Evolutionary conservation across 23 red algal genomes (phyloP).

Genomic region (Gracilaria gracilis): DNA sequence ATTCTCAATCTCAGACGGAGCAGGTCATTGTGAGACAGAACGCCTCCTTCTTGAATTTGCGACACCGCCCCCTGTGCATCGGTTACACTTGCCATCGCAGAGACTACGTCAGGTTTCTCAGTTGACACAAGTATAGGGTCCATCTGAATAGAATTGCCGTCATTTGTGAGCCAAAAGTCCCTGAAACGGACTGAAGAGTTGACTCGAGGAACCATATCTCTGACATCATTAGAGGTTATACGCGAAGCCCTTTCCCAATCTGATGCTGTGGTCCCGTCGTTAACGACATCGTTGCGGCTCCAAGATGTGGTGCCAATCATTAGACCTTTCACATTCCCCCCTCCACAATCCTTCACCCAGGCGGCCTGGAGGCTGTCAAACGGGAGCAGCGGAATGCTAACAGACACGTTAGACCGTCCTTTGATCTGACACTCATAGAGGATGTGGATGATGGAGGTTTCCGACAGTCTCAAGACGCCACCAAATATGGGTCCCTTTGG

Average conservation of each 20-base stretch:
- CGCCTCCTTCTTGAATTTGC: slow-evolving; percentile 18
- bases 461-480: slow-evolving; percentile 34
- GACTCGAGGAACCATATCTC: slow-evolving; percentile 13
- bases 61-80: slow-evolving; percentile 11
- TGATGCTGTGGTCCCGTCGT: not conserved
- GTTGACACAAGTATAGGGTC: slow-evolving; percentile 50
- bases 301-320: slow-evolving; percentile 41
- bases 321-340: slow-evolving; percentile 51
- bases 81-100: not conserved
- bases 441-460: slow-evolving; percentile 53
- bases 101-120: slow-evolving; percentile 58
- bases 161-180: slow-evolving; percentile 53
- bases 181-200: slow-evolving; percentile 53
- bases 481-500: slow-evolving; percentile 63
- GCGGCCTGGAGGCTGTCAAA: slow-evolving; percentile 48
- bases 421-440: slow-evolving; percentile 63
- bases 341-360: slow-evolving; percentile 76
- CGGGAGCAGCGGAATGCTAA: slow-evolving; percentile 55
- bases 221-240: slow-evolving; percentile 5
- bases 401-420: slow-evolving; percentile 29
- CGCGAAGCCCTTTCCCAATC: slow-evolving; percentile 52
- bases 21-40: slow-evolving; percentile 21
- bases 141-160: slow-evolving; percentile 51
- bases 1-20: slow-evolving; percentile 37
- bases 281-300: slow-evolving; percentile 44